Base-by-base conservation (phyloP, 2,329 filamentous ascomycete species). In the Fusarium citri region DNA sequence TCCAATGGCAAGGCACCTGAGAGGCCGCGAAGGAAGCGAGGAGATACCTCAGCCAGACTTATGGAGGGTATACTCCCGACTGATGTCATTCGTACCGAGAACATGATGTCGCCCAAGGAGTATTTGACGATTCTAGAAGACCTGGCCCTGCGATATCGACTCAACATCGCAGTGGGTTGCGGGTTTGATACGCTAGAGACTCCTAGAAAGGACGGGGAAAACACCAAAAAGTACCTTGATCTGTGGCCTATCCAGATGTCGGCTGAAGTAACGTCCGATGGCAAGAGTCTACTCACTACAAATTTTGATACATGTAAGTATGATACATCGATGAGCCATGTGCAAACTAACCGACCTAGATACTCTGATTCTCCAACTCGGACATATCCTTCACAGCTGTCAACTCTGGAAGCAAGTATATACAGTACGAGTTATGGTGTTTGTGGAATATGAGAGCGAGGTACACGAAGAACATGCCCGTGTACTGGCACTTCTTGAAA, bases 201-300 rank as follows among this genome's bases (percentile, higher is more conserved):
- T 1, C 94, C 94, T 1, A 84, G 87, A 22, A 78, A 84, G 1
- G 83, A 88, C 41, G 85, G 85, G 6, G 75, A 78, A 20, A 88
- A 90, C 55, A 83, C 82, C 6, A 95, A 95, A 76, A 92, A 89
- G 74, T 95, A 91, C 74, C 93, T 97, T 66, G 94, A 97, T 75
- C 82, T 97, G 7, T 97, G 94, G 94, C 94, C 94, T 0, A 96
- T 97, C 55, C 94, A 97, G 71, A 97, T 97, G 93, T 95, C 93
- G 8, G 93, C 93, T 2, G 92, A 95, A 73, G 87, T 96, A 34
- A 87, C 89, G 1, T 84, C 91, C 2, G 89, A 91, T 68, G 86
- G 85, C 2, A 87, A 89, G 75, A 89, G 85, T 68, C 85, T 96
- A 8, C 79, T 95, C 57, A 97, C 94, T 1, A 96, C 92, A 1